phyloP scores from a whole-genome alignment of 2,329 filamentous ascomycete species.

The Anisogramma anomala region DNA sequence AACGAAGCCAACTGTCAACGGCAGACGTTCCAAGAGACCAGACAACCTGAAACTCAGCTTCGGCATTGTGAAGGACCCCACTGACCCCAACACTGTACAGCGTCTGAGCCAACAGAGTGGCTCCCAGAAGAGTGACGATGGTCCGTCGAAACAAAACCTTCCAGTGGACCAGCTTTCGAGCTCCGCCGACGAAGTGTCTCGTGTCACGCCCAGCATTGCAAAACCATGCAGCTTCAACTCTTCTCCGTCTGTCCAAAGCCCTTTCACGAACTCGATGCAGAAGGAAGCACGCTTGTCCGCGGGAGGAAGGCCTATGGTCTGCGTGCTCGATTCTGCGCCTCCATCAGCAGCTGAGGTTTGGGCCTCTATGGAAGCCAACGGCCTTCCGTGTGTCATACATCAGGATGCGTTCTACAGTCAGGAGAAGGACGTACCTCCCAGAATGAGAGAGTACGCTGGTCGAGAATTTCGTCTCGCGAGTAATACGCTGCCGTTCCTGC shows the following conservation, averaged over 20 bases:
- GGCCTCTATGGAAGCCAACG: conserved; percentile 44
- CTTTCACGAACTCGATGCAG: neutral
- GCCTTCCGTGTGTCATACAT: conserved; percentile 60
- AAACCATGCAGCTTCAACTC: neutral
- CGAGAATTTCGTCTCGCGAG: conserved; percentile 71
- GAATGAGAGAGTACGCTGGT: conserved; percentile 73
- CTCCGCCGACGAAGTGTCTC: conserved; percentile 7
- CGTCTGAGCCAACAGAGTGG: conserved; percentile 55
- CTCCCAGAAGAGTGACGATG: conserved; percentile 37
- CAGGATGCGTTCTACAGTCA: conserved; percentile 78
- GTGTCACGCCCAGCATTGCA: neutral
- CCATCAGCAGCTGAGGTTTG: conserved; percentile 33
- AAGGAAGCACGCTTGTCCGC: neutral
- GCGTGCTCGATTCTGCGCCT: conserved; percentile 22
- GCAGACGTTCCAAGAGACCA: conserved; percentile 23
- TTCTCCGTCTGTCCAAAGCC: neutral
- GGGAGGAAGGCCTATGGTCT: conserved; percentile 17
- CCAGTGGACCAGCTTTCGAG: conserved; percentile 21
- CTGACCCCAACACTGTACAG: conserved; percentile 49
- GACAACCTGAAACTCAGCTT: conserved; percentile 45
- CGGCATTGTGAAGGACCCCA: conserved; percentile 65
- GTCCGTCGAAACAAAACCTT: conserved; percentile 24
- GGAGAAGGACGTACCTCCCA: conserved; percentile 69
- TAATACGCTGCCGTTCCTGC: conserved; percentile 65
- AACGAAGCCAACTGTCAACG: conserved; percentile 21